Percentiles rank a stretch among this genome's conserved stretches.
These are phyloP conservation scores for Arthrobotrys conoides DNA, from an alignment of 2,329 filamentous ascomycete species.

Conservation along the genomic window DNA sequence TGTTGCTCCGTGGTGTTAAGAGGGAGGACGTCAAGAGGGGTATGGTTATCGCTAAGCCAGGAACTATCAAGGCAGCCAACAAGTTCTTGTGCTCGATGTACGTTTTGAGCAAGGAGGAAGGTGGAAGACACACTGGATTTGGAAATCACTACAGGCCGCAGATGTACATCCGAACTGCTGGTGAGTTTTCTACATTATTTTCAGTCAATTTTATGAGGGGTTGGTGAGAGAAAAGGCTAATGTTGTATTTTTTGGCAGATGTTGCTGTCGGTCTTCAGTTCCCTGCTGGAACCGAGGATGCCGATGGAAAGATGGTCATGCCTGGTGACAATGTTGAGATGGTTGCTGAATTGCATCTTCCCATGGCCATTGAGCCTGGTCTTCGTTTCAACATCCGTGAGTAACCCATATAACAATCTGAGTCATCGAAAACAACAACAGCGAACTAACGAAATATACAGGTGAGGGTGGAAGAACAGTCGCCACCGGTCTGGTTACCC, in stretches of 20 bases:
- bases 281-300: slow-evolving; percentile 84
- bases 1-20: slow-evolving; percentile 94
- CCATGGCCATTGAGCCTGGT: slow-evolving; percentile 88
- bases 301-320: slow-evolving; percentile 86
- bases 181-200: slow-evolving; percentile 71
- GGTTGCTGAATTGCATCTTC: slow-evolving; percentile 86
- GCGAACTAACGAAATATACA: slow-evolving; percentile 37
- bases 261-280: slow-evolving; percentile 83
- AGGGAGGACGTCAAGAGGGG: slow-evolving; percentile 94
- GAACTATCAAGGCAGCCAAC: slow-evolving; percentile 85
- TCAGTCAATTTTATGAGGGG: background rate
- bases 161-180: slow-evolving; percentile 93
- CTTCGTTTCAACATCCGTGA: slow-evolving; percentile 99
- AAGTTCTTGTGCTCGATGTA: slow-evolving; percentile 98
- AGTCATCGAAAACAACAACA: slow-evolving; percentile 13
- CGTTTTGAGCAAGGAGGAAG: slow-evolving; percentile 96
- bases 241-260: slow-evolving; percentile 65
- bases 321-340: slow-evolving; percentile 99
- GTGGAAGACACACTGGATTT: slow-evolving; percentile 96
- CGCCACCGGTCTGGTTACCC: slow-evolving; percentile 85
- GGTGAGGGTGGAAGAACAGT: slow-evolving; percentile 72
- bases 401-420: slow-evolving; percentile 72
- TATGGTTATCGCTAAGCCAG: slow-evolving; percentile 91
- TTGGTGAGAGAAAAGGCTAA: background rate
- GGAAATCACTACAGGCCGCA: slow-evolving; percentile 96